A percentile compares a stretch with the other conserved stretches of the same genome.
These are phyloP conservation scores for Mariannaea sp. DNA, from an alignment of 2,329 filamentous ascomycete species.

Conservation along the genomic window DNA sequence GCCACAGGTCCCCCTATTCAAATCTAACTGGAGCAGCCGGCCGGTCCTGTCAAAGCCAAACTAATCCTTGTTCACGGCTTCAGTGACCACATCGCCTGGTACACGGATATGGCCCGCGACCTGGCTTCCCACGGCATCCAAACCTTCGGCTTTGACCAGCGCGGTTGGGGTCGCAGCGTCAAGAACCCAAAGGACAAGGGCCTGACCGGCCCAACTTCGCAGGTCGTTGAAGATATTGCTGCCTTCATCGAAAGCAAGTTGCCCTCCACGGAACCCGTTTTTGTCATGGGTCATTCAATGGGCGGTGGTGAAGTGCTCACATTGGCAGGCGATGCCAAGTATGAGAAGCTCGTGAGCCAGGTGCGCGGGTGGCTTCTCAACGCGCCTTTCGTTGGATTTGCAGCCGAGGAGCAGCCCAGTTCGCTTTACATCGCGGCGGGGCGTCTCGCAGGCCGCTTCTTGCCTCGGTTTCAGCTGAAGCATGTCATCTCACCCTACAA, in stretches of 20 bases:
- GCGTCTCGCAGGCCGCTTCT: conserved; percentile 66
- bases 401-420: conserved; percentile 67
- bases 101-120: conserved; percentile 73
- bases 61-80: conserved; percentile 88
- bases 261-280: conserved; percentile 64
- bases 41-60: conserved; percentile 66
- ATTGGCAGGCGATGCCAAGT: conserved; percentile 55
- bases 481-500: conserved; percentile 67
- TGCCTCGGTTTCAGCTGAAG: conserved; percentile 70
- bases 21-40: conserved; percentile 50
- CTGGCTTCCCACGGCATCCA: conserved; percentile 76
- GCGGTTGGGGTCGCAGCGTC: conserved; percentile 83
- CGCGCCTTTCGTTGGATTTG: conserved; percentile 78
- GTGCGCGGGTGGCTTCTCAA: conserved; percentile 78
- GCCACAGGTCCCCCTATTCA: not conserved
- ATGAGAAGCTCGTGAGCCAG: conserved; percentile 59
- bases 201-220: conserved; percentile 72
- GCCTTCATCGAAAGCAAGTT: conserved; percentile 70
- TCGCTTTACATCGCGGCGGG: conserved; percentile 67
- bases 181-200: conserved; percentile 66
- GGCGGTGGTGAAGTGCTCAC: conserved; percentile 79
- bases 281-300: conserved; percentile 91
- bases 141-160: conserved; percentile 80
- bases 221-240: conserved; percentile 78
- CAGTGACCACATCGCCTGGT: conserved; percentile 81